phyloP scores from a whole-genome alignment of 2,329 filamentous ascomycete species.

The Pezicula neosporulosa region DNA sequence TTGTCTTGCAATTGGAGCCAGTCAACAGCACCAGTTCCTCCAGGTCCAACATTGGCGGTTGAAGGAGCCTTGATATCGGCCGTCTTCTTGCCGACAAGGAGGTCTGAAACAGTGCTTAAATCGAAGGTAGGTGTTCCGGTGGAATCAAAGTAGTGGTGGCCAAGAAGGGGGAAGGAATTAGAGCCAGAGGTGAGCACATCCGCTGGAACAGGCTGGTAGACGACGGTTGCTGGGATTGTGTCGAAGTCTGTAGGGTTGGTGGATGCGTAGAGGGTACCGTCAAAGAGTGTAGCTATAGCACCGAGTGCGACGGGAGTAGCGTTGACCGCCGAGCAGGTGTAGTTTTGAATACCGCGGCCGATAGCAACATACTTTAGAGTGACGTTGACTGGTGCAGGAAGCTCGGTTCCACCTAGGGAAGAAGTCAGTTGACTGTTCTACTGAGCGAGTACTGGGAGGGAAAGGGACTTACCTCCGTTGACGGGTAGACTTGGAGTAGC shows the following conservation, averaged over 20 bases:
- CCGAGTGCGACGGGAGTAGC: conserved; percentile 18
- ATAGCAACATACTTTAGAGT: conserved; percentile 25
- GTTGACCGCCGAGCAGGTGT: conserved; percentile 22
- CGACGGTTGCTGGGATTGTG: conserved; percentile 15
- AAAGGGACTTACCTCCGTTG: conserved; percentile 17
- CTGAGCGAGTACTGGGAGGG: neutral
- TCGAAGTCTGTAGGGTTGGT: conserved; percentile 8
- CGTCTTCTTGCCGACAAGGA: conserved; percentile 19
- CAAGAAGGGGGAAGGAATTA: conserved; percentile 9
- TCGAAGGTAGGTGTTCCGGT: conserved; percentile 23
- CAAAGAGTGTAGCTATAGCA: conserved; percentile 28
- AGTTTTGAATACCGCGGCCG: conserved; percentile 30
- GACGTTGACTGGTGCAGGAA: conserved; percentile 16
- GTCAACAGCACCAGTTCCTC: conserved; percentile 22
- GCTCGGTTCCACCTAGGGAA: conserved; percentile 16
- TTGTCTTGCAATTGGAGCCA: conserved; percentile 26
- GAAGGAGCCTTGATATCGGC: conserved; percentile 19
- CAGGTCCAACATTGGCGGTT: conserved; percentile 17
- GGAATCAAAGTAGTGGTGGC: conserved; percentile 27
- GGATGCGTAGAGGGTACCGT: conserved; percentile 22
- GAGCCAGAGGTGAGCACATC: conserved; percentile 1
- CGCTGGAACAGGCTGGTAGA: conserved; percentile 13
- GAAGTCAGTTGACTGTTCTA: conserved; percentile 3
- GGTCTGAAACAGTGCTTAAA: conserved; percentile 14
- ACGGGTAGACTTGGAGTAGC: conserved; percentile 16